phyloP scores from a whole-genome alignment of 768 basidiomycete species.

The Podaxis sp. region DNA sequence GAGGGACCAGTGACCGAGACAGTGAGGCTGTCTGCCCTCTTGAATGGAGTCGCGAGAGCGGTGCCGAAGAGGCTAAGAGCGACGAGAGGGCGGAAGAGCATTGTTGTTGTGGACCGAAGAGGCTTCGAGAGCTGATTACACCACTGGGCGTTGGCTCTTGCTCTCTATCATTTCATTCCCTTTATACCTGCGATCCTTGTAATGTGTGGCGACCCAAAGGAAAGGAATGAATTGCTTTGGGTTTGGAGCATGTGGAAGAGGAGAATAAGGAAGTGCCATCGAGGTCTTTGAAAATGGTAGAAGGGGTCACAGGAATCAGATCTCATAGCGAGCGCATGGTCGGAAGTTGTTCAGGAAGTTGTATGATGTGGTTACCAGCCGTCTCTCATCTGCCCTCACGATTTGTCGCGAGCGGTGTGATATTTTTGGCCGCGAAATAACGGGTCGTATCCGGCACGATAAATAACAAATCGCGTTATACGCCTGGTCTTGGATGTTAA shows the following conservation, averaged over 20 bases:
- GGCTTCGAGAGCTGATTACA: neutral
- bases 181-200: constrained; percentile 1
- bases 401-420: neutral
- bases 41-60: constrained; percentile 31
- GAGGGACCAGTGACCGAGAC: constrained; percentile 29
- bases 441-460: neutral
- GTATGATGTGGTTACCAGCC: neutral
- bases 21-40: constrained; percentile 28
- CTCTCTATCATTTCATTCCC: neutral
- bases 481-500: neutral
- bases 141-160: neutral
- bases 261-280: constrained; percentile 1
- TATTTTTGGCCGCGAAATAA: constrained; percentile 3
- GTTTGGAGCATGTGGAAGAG: neutral
- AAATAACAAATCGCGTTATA: neutral
- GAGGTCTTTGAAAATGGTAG: neutral
- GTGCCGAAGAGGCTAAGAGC: constrained; percentile 25
- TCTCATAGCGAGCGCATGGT: neutral
- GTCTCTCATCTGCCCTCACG: neutral
- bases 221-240: neutral
- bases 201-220: neutral
- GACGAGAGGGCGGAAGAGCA: constrained; percentile 29
- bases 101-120: constrained; percentile 8
- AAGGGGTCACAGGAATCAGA: neutral
- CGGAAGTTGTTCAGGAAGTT: neutral